Evolutionary conservation across 202 grass and related monocot species (phyloP).

Genomic region (Zoysia matrella): DNA sequence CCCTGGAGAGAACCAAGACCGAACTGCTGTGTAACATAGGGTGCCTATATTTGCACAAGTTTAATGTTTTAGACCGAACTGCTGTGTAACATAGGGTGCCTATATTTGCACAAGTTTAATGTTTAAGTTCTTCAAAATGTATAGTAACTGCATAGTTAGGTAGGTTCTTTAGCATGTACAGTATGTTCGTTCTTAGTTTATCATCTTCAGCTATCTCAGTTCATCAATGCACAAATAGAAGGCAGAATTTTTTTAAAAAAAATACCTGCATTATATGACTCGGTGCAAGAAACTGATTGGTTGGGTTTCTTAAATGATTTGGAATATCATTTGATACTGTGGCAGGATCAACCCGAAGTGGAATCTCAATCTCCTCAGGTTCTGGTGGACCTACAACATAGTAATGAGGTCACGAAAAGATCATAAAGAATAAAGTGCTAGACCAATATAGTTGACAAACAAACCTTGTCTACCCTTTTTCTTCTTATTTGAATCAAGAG

Average conservation of each 20-base stretch:
- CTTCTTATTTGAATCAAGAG: constrained; percentile 64
- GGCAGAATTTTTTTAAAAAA: constrained; percentile 11
- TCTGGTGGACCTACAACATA: constrained; percentile 57
- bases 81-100: no score
- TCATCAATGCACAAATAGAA: constrained; percentile 9
- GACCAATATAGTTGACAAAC: constrained; percentile 22
- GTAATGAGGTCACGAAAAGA: constrained; percentile 26
- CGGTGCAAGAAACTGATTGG: constrained; percentile 70
- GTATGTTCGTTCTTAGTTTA: neutral
- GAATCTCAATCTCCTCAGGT: constrained; percentile 57
- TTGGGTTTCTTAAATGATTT: constrained; percentile 62
- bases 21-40: constrained; percentile 73
- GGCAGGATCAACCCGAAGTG: constrained; percentile 50
- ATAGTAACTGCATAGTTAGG: neutral
- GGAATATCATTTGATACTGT: constrained; percentile 60
- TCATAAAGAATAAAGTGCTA: constrained; percentile 39
- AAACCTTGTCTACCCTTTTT: constrained; percentile 74
- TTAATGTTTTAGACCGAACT: neutral
- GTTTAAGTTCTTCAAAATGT: no score
- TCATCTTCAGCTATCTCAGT: neutral
- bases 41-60: constrained; percentile 52
- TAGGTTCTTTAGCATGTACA: neutral
- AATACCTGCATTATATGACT: constrained; percentile 90
- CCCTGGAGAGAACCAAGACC: constrained; percentile 72
- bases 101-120: no score